Conservation (phyloP, 129 eudicot species). For the Daucus carota region DNA sequence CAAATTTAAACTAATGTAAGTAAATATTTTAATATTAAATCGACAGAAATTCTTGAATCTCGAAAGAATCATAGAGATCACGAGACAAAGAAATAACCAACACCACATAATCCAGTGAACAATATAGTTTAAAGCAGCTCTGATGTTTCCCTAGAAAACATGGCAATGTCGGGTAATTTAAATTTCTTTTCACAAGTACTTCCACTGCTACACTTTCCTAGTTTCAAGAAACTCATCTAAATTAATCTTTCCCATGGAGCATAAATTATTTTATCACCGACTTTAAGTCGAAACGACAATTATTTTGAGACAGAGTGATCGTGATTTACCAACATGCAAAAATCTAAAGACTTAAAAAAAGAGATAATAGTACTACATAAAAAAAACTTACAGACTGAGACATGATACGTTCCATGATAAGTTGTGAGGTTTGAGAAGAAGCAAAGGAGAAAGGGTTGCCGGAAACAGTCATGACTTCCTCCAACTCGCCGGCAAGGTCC, state of each 20-base stretch:
- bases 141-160: neutral
- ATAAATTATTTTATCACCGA: too few species aligned
- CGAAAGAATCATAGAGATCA: too few species aligned
- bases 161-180: neutral
- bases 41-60: neutral
- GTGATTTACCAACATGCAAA: neutral
- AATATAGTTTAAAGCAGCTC: neutral
- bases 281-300: too few species aligned
- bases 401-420: constrained; percentile 85
- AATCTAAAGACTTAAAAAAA: too few species aligned
- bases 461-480: constrained; percentile 30
- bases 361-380: too few species aligned
- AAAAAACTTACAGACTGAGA: constrained; percentile 65
- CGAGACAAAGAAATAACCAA: neutral
- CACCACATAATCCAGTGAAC: neutral
- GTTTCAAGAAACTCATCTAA: neutral
- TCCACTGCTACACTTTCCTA: neutral
- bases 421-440: constrained; percentile 78
- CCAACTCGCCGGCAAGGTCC: constrained; percentile 35
- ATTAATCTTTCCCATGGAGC: neutral
- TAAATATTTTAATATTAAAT: neutral
- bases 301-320: too few species aligned
- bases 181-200: neutral
- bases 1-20: neutral
- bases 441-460: constrained; percentile 75